Evolutionary conservation across 2,329 filamentous ascomycete species (phyloP).

Genomic region (Ceratocystis eucalypticola): DNA sequence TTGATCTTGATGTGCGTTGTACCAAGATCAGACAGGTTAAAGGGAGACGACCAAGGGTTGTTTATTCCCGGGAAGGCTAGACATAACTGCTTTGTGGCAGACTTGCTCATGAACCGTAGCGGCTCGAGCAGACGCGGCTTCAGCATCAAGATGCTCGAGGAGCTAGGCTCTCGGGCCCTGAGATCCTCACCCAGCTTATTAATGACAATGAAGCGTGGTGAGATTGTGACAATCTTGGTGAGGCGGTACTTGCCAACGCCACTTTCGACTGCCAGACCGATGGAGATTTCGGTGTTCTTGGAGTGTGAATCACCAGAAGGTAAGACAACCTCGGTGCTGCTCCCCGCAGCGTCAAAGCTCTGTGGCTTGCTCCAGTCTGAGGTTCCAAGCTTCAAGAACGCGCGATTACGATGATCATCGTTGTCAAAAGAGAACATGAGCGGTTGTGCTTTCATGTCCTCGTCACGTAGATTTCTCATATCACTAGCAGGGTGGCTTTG

Average conservation of each 20-base stretch:
- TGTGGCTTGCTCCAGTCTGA: slow-evolving; percentile 96
- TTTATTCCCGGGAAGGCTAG: slow-evolving; percentile 87
- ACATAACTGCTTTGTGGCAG: slow-evolving; percentile 73
- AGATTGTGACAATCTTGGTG: slow-evolving; percentile 86
- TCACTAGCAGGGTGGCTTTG: slow-evolving; percentile 37
- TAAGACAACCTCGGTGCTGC: slow-evolving; percentile 74
- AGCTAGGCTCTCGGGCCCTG: slow-evolving; percentile 80
- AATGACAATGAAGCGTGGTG: slow-evolving; percentile 84
- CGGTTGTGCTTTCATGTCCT: slow-evolving; percentile 43
- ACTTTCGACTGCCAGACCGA: slow-evolving; percentile 76
- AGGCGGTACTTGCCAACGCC: slow-evolving; percentile 97
- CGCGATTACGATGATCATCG: slow-evolving; percentile 83
- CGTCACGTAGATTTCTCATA: neutral
- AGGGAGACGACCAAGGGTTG: slow-evolving; percentile 94
- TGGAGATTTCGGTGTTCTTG: slow-evolving; percentile 66
- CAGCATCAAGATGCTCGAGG: slow-evolving; percentile 68
- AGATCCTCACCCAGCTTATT: slow-evolving; percentile 85
- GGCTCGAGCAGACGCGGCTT: slow-evolving; percentile 69
- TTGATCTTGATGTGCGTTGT: slow-evolving; percentile 88
- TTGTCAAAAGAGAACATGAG: slow-evolving; percentile 93
- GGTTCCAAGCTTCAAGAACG: slow-evolving; percentile 72
- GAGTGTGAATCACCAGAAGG: slow-evolving; percentile 36
- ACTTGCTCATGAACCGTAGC: slow-evolving; percentile 77
- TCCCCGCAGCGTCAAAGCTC: slow-evolving; percentile 95
- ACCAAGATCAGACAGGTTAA: slow-evolving; percentile 91